Conservation (phyloP, 2,329 filamentous ascomycete species). For the Amauroascus niger region DNA sequence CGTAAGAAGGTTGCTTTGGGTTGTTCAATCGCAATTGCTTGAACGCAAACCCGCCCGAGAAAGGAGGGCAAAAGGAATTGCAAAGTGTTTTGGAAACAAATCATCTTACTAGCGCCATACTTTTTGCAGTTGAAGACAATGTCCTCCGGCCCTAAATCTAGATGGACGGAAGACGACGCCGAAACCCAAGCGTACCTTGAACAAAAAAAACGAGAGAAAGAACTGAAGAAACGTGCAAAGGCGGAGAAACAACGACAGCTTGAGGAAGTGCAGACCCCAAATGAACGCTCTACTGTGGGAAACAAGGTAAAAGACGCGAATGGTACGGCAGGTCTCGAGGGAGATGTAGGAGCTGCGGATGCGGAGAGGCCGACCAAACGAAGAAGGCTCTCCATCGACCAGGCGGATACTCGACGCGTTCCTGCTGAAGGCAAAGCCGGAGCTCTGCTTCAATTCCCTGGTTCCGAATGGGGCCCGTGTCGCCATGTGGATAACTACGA, state of each 20-base stretch:
- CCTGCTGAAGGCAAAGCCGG: constrained; percentile 30
- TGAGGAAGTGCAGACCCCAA: constrained; percentile 42
- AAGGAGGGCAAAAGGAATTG: not conserved
- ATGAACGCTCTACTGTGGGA: constrained; percentile 28
- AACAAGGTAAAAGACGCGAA: constrained; percentile 17
- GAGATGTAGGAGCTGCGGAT: constrained; percentile 22
- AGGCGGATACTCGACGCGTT: constrained; percentile 20
- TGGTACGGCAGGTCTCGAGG: not conserved
- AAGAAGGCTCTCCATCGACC: constrained; percentile 51
- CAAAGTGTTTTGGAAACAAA: not conserved
- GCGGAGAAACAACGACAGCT: constrained; percentile 66
- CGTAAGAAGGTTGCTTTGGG: too few species aligned
- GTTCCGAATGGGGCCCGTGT: constrained; percentile 58
- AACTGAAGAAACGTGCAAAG: constrained; percentile 77
- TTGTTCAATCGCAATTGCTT: not conserved
- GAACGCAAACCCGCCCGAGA: too few species aligned
- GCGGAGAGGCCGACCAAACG: constrained; percentile 47
- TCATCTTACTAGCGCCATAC: not conserved
- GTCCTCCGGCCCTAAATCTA: constrained; percentile 57
- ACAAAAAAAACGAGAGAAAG: constrained; percentile 68
- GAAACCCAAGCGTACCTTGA: constrained; percentile 61
- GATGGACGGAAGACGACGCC: constrained; percentile 80
- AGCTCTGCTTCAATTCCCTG: constrained; percentile 62
- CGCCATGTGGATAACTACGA: constrained; percentile 81
- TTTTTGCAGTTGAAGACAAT: constrained; percentile 35